Evolutionary conservation across 106 monocot species (phyloP).

Genomic region (Xerophyta viscosa): DNA sequence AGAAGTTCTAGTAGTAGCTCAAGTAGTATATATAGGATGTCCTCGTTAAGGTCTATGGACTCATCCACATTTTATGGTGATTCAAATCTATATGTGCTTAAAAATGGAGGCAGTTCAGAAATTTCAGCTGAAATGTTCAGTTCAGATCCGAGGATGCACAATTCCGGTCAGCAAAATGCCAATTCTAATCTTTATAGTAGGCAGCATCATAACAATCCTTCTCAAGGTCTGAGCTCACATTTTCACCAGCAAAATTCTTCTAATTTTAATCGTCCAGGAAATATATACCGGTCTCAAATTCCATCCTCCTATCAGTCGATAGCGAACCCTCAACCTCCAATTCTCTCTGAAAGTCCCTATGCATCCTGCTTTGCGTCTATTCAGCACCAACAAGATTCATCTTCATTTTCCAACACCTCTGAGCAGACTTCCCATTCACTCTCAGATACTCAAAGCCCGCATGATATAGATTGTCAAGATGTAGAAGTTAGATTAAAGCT

Average conservation of each 20-base stretch:
- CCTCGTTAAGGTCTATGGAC: slow-evolving; percentile 47
- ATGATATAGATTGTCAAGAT: slow-evolving; percentile 55
- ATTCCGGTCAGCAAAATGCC: slow-evolving; percentile 31
- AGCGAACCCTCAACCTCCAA: slow-evolving; percentile 24
- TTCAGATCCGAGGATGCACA: slow-evolving; percentile 34
- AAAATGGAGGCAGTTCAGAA: slow-evolving; percentile 15
- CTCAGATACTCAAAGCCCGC: slow-evolving; percentile 41
- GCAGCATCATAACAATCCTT: slow-evolving; percentile 20
- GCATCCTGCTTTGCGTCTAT: slow-evolving; percentile 30
- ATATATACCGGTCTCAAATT: slow-evolving; percentile 23
- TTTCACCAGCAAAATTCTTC: slow-evolving; percentile 12
- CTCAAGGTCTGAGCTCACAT: slow-evolving; percentile 7
- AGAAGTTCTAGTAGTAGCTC: not conserved
- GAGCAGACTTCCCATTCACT: slow-evolving; percentile 44
- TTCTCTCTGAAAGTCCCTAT: slow-evolving; percentile 34
- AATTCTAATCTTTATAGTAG: slow-evolving; percentile 24
- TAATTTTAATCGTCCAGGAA: slow-evolving; percentile 12
- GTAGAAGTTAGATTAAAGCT: slow-evolving; percentile 76
- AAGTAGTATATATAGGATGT: slow-evolving; percentile 14
- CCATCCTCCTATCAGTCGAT: slow-evolving; percentile 35
- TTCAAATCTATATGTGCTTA: slow-evolving; percentile 23
- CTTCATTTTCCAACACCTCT: slow-evolving; percentile 36
- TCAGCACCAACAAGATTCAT: slow-evolving; percentile 26
- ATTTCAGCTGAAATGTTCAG: slow-evolving; percentile 24
- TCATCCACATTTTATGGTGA: slow-evolving; percentile 44